Evolutionary conservation across 805 yeast genomes (phyloP).

Genomic region (Candida adriatica): DNA sequence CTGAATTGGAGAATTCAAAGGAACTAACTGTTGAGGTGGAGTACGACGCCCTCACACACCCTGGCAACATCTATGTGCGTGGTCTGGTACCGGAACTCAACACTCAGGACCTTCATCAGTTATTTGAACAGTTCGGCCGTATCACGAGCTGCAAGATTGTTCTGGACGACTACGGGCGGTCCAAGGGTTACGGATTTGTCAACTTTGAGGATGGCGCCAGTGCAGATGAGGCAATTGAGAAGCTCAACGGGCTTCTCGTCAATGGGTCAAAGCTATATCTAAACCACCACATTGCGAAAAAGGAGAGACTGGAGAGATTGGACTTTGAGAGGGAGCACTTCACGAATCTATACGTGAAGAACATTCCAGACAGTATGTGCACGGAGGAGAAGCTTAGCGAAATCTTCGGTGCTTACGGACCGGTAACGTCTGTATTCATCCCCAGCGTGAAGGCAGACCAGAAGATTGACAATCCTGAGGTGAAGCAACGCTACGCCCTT

Average conservation of each 20-base stretch:
- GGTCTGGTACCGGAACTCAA: constrained; percentile 35
- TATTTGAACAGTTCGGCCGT: constrained; percentile 34
- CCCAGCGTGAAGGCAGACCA: constrained; percentile 29
- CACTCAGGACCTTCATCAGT: constrained; percentile 28
- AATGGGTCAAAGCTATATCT: constrained; percentile 33
- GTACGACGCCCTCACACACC: constrained; percentile 35
- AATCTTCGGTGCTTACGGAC: constrained; percentile 42
- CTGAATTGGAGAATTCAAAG: background rate
- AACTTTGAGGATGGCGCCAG: constrained; percentile 44
- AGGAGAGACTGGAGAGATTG: constrained; percentile 43
- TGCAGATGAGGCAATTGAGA: constrained; percentile 56
- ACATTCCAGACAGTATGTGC: constrained; percentile 33
- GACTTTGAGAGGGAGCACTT: constrained; percentile 39
- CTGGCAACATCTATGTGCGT: constrained; percentile 50
- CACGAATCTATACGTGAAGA: constrained; percentile 44
- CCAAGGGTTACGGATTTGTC: constrained; percentile 61
- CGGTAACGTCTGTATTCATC: constrained; percentile 43
- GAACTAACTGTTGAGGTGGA: constrained; percentile 14
- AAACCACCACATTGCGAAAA: constrained; percentile 56
- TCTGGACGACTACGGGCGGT: constrained; percentile 35
- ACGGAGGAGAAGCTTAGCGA: constrained; percentile 30
- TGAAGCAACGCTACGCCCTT: constrained; percentile 34
- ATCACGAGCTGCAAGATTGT: constrained; percentile 40
- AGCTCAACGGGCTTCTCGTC: constrained; percentile 39
- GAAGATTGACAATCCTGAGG: background rate